phyloP scores from a whole-genome alignment of 2,329 filamentous ascomycete species.

The Xylaria sp. region DNA sequence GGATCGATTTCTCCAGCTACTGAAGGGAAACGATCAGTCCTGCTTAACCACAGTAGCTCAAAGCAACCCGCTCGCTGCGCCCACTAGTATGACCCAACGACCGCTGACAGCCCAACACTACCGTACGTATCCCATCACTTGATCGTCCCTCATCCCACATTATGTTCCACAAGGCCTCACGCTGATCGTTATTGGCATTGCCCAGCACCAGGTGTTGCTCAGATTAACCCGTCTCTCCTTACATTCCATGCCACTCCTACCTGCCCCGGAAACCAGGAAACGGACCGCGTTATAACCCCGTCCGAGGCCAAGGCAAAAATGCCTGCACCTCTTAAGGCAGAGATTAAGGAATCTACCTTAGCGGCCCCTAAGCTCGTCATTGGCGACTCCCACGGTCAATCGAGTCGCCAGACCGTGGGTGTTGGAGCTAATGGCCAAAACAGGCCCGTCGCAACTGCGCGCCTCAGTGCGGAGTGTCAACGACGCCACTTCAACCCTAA shows the following conservation, averaged over 20 bases:
- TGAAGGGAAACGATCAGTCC: slow-evolving; percentile 24
- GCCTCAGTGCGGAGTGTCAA: slow-evolving; percentile 44
- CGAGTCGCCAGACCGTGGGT: not conserved
- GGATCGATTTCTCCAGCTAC: slow-evolving; percentile 44
- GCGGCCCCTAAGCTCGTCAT: not conserved
- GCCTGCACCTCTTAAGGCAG: slow-evolving; percentile 15
- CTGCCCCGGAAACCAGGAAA: not conserved
- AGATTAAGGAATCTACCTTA: slow-evolving; percentile 13
- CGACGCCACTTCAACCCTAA: slow-evolving; percentile 46
- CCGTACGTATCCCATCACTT: slow-evolving; percentile 22
- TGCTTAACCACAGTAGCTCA: slow-evolving; percentile 3
- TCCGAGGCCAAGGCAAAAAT: slow-evolving; percentile 9
- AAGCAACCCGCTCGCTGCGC: slow-evolving; percentile 1
- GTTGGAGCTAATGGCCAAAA: not conserved
- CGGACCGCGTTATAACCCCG: not conserved
- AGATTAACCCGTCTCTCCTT: slow-evolving; percentile 17
- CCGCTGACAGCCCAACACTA: slow-evolving; percentile 16
- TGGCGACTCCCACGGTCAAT: slow-evolving; percentile 1
- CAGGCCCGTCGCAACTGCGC: slow-evolving; percentile 24
- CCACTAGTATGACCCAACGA: slow-evolving; percentile 7
- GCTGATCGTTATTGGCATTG: slow-evolving; percentile 13
- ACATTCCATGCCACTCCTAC: slow-evolving; percentile 4
- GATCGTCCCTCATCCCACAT: not conserved
- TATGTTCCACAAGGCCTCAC: not conserved
- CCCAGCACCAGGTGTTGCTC: slow-evolving; percentile 23